Base-by-base conservation (phyloP, 495 filamentous ascomycete species). In the Aspergillus sclerotiicarbonarius region DNA sequence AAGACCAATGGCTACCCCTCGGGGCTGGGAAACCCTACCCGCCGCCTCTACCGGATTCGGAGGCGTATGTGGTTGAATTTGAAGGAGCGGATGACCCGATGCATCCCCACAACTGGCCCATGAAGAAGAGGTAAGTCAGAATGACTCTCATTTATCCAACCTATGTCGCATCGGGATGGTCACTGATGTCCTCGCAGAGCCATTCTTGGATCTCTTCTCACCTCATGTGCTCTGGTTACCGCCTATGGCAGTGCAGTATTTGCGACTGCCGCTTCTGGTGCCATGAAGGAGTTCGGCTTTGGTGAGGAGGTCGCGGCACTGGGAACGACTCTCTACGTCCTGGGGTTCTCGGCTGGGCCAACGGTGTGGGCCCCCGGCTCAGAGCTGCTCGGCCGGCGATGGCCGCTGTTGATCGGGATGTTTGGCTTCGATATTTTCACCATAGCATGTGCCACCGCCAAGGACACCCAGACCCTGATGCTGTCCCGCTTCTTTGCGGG, bases 331-430 rank as follows among this genome's bases (percentile, higher is more conserved):
- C 63, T 87, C 1, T 79, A 80, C 49, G 71, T 87, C 0, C 62
- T 87, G n/a, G 82, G 76, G 0, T 75, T 77, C 47, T 71, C 71
- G 1, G 53, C 78, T 0, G 84, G 83, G 16, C 81, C 84, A 12
- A 66, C 79, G 0, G 54, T 85, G 8, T 87, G 77, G 75, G 82
- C 78, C 0, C 92, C 92, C 0, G 69, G 89, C 4, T 90, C 87
- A 10, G 92, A 96, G 67, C 73, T 95, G 45, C 83, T 83, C 59
- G 91, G 91, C 5, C 64, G 79, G 25, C 77, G 75, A 35, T 58
- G 59, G 56, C 83, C 82, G 2, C 60, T 87, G 9, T 70, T 80
- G 44, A 51, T 76, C 6, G 81, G 81, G 39, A 70, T 78, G 56
- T 56, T 79, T 19, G 62, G 75, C 31, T 83, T 82, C 47, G 71